Evolutionary conservation across 345 rosid genomes (phyloP).

Genomic region (Boechera retrofracta): DNA sequence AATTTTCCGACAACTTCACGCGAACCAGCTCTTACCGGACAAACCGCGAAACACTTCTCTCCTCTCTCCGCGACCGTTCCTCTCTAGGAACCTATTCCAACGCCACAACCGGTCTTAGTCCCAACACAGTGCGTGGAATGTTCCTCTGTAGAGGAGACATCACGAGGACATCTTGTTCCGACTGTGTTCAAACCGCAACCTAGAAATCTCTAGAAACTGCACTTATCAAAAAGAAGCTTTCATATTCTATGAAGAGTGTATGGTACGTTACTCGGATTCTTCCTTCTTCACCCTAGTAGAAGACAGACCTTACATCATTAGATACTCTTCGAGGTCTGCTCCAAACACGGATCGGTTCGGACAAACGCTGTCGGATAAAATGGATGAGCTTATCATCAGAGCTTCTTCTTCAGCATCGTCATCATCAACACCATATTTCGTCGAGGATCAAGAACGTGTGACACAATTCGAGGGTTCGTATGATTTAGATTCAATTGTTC

Average conservation of each 20-base stretch:
- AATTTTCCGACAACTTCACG: constrained; percentile 2
- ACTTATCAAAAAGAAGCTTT: constrained; percentile 33
- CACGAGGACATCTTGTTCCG: constrained; percentile 22
- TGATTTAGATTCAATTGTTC: constrained; percentile 1
- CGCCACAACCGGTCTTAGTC: constrained; percentile 11
- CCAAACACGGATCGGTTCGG: neutral
- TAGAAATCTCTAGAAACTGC: constrained; percentile 12
- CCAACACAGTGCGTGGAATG: constrained; percentile 23
- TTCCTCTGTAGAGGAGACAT: constrained; percentile 47
- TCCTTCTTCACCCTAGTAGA: constrained; percentile 19
- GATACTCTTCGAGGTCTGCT: neutral
- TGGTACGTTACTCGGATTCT: constrained; percentile 44
- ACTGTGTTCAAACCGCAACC: constrained; percentile 40
- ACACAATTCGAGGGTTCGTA: neutral
- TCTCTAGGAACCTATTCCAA: neutral
- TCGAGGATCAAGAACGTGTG: constrained; percentile 19
- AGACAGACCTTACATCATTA: neutral
- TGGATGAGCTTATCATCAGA: constrained; percentile 13
- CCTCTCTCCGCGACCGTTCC: constrained; percentile 4
- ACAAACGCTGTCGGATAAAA: neutral
- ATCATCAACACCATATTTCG: neutral
- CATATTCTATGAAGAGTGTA: constrained; percentile 48
- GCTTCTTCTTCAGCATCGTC: neutral
- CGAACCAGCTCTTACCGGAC: neutral
- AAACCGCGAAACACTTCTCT: neutral